phyloP scores from a whole-genome alignment of 2,329 filamentous ascomycete species.

The Furcasterigmium sp. region DNA sequence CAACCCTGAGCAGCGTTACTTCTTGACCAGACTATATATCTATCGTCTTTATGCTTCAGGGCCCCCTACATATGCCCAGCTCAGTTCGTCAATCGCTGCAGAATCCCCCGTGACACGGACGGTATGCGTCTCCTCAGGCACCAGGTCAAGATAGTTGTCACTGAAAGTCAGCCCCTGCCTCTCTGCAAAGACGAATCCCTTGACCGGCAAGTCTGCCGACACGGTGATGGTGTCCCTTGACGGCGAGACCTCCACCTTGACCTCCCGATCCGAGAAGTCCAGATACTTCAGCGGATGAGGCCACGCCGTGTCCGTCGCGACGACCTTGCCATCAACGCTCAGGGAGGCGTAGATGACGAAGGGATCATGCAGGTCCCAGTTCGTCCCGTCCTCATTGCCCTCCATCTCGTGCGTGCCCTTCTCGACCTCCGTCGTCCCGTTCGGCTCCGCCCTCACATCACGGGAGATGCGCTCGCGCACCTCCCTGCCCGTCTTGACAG shows the following conservation, averaged over 20 bases:
- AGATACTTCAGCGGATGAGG: slow-evolving; percentile 59
- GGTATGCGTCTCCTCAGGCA: slow-evolving; percentile 37
- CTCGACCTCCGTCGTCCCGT: slow-evolving; percentile 33
- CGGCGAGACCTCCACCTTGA: slow-evolving; percentile 20
- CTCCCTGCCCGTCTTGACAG: slow-evolving; percentile 31
- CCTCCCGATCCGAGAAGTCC: slow-evolving; percentile 37
- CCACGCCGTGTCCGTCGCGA: slow-evolving; percentile 50
- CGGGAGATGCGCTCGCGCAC: slow-evolving; percentile 18
- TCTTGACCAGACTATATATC: no score
- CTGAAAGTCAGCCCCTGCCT: slow-evolving; percentile 37
- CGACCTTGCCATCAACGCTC: slow-evolving; percentile 25
- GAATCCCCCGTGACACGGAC: slow-evolving; percentile 11
- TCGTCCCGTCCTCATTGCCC: slow-evolving; percentile 9
- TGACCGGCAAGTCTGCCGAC: neutral
- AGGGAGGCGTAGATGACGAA: slow-evolving; percentile 44
- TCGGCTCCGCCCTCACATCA: slow-evolving; percentile 21
- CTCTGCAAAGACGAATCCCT: slow-evolving; percentile 43
- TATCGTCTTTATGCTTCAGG: no score
- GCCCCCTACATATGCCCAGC: slow-evolving; percentile 14
- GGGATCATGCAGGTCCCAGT: slow-evolving; percentile 31
- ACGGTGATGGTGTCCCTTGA: slow-evolving; percentile 15
- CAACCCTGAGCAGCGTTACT: no score
- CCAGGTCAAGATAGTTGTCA: slow-evolving; percentile 54
- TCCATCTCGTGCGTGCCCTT: slow-evolving; percentile 21
- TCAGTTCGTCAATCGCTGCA: slow-evolving; percentile 5